Percentiles rank a stretch among this genome's conserved stretches.
Evolutionary conservation across 768 basidiomycete species (phyloP).

Genomic region (Boletellus sp.): DNA sequence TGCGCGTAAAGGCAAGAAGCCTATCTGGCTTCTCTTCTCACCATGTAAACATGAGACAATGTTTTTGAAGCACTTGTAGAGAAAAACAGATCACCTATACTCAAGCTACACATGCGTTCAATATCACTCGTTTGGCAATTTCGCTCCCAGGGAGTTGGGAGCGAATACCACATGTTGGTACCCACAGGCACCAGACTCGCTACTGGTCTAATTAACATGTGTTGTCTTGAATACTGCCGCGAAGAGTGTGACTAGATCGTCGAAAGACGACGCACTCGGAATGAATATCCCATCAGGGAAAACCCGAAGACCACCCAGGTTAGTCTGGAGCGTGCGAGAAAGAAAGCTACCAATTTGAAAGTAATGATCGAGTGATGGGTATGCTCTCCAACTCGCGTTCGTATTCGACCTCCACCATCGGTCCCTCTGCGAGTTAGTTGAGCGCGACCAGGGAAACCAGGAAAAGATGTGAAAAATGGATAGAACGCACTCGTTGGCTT

Average conservation of each 20-base stretch:
- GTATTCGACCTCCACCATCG: slow-evolving; percentile 93
- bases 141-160: neutral
- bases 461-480: neutral
- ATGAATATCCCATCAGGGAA: neutral
- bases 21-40: no score
- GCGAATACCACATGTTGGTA: neutral
- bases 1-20: no score
- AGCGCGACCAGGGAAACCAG: slow-evolving; percentile 5
- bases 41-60: no score
- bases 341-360: slow-evolving; percentile 50
- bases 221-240: neutral
- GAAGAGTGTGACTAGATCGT: neutral
- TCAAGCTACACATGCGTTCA: no score
- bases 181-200: neutral
- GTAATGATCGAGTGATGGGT: slow-evolving; percentile 48
- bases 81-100: no score
- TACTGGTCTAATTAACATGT: neutral
- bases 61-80: no score
- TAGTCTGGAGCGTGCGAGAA: neutral
- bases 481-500: slow-evolving; percentile 58
- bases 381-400: slow-evolving; percentile 84
- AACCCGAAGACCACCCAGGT: neutral
- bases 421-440: slow-evolving; percentile 48
- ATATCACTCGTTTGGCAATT: neutral
- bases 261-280: neutral